Evolutionary conservation across 805 yeast species (phyloP), one percentile per base, ranked within the genome.

Genomic region (Zygosaccharomyces gambellarensis): DNA sequence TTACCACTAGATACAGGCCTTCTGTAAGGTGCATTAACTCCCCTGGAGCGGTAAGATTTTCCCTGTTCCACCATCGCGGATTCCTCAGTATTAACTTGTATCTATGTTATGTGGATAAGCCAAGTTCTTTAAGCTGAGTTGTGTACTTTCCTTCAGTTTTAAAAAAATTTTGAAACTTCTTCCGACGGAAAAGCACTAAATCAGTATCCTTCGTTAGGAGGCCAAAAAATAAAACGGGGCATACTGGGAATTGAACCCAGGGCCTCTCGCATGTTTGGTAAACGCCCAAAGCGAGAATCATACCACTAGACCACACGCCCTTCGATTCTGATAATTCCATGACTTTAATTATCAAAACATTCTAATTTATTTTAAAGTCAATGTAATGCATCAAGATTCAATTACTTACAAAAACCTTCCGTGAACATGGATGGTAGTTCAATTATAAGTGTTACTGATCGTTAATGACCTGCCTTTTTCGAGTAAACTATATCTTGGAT

Each of bases 211-310:
- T 17, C 17, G 17, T 17, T 17, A 17, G 17, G 17, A 17, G 17
- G 17, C 17, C 17, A 17, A 17, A 48, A 55, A 53, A 41, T 42
- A 46, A 51, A 46, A 48, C 25, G 63, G 64, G 64, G 63, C 64
- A 59, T 53, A 59, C 77, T 71, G 78, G 77, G 77, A 73, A 72
- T 73, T 73, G 77, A 73, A 73, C 77, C 77, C 77, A 71, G 77
- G 77, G 76, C 77, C 77, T 73, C 77, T 73, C 77, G 74, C 77
- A 39, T 17, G 17, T 17, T 17, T 17, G 17, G 40, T 43, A 45
- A 43, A 55, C 52, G 57, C 68, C 68, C 68, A 65, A 65, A 65
- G 68, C 68, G 68, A 64, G 68, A 64, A 65, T 64, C 68, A 64
- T 65, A 65, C 70, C 70, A 65, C 70, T 65, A 65, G 70, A 65